phyloP scores from a whole-genome alignment of 306 rosid species.

The Vicia sativa region DNA sequence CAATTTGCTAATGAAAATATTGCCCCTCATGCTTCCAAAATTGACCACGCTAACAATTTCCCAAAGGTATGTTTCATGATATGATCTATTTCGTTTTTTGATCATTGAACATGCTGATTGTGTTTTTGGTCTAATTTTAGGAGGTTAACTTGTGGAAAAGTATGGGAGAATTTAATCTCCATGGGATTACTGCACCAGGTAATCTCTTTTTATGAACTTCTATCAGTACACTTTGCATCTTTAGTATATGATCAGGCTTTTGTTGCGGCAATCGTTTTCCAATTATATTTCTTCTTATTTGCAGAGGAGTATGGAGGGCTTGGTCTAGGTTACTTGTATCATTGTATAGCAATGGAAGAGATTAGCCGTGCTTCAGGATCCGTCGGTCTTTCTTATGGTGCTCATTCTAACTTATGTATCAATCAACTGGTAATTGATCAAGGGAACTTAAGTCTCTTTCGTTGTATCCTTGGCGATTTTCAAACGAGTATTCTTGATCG shows the following conservation, averaged over 20 bases:
- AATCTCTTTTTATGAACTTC: slow-evolving; percentile 22
- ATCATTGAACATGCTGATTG: slow-evolving; percentile 27
- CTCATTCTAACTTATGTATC: slow-evolving; percentile 93
- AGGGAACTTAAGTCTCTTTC: slow-evolving; percentile 35
- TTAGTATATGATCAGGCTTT: slow-evolving; percentile 4
- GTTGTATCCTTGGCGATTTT: slow-evolving; percentile 21
- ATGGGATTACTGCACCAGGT: slow-evolving; percentile 96
- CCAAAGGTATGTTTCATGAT: slow-evolving; percentile 52
- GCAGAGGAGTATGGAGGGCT: slow-evolving; percentile 98
- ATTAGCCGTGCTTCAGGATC: slow-evolving; percentile 96
- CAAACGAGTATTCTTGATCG: slow-evolving; percentile 20
- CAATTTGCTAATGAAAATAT: slow-evolving; percentile 82
- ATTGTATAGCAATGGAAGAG: slow-evolving; percentile 96
- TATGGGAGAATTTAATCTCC: slow-evolving; percentile 94
- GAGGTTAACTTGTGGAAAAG: slow-evolving; percentile 92
- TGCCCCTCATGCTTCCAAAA: slow-evolving; percentile 84
- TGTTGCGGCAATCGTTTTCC: slow-evolving; percentile 20
- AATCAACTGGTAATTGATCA: slow-evolving; percentile 82
- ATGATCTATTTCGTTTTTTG: slow-evolving; percentile 1
- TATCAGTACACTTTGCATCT: slow-evolving; percentile 21
- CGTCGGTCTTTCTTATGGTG: slow-evolving; percentile 95
- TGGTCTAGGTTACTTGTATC: slow-evolving; percentile 94
- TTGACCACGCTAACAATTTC: slow-evolving; percentile 78
- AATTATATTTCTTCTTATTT: slow-evolving; percentile 39
- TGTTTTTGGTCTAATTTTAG: slow-evolving; percentile 48